Base-by-base conservation (phyloP, 768 basidiomycete genomes). In the Boletus eberwhitei region DNA sequence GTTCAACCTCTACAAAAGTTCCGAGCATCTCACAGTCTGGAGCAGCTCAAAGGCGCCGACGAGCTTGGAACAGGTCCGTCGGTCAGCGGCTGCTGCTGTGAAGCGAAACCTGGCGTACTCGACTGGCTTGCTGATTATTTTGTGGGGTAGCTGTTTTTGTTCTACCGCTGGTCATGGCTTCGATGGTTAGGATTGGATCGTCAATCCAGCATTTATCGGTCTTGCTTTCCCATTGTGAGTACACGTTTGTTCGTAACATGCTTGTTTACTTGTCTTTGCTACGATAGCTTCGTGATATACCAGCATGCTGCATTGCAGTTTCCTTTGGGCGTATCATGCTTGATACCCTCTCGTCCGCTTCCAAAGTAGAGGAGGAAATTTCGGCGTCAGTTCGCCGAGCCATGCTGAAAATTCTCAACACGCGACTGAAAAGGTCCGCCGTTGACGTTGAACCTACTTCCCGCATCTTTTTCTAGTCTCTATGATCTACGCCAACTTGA, bases 1-100 rank as follows among this genome's bases (percentile, higher is more conserved):
- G 41, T 90, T 91, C 75, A 71, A 77, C 46, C 75, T 90, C 8
- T 75, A 83, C 52, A 24, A 87, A 90, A 66, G 82, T 55, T 88
- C 87, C 1, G 84, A 87, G 56, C 89, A 79, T 64, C 79, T 88
- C 39, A n/a, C 40, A 79, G 77, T 11, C 50, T 86, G 16, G 16
- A 47, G 9, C 4, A 19, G n/a, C n/a, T 19, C 3, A 11, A 19
- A 38, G n/a, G 37, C 3, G 53, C 97, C 95, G 69, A 64, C 37
- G 60, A 59, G 3, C 8, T 57, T 2, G 52, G 42, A 41, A 51
- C 44, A 5, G 26, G 24, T 19, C 61, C 65, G 38, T 50, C 48
- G 1, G 48, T 73, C 71, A n/a, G 71, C 70, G 7, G 53, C 36
- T 8, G 78, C 64, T 13, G 78, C 76, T 14, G 53, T 75, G 8